Evolutionary conservation across 176 grass and related monocot genomes (phyloP).

Genomic region (Luzula sylvatica): DNA sequence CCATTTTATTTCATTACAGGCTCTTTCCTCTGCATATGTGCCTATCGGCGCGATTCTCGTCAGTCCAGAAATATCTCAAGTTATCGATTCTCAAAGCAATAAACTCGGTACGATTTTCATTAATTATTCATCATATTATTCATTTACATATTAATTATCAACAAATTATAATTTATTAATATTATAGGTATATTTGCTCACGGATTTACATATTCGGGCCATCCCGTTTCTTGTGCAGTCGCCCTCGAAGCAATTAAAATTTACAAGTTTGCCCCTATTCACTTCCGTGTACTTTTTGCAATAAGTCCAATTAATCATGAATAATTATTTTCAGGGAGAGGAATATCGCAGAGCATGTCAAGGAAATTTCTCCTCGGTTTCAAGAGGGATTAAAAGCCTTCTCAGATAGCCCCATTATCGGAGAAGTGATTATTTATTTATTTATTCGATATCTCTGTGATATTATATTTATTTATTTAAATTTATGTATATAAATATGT

Average conservation of each 20-base stretch:
- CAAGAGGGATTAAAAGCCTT: constrained; percentile 70
- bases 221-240: constrained; percentile 84
- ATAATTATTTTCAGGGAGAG: constrained; percentile 50
- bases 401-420: constrained; percentile 70
- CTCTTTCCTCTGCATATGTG: constrained; percentile 89
- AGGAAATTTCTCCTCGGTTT: constrained; percentile 50
- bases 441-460: constrained; percentile 2
- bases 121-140: too few species aligned
- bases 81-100: constrained; percentile 92
- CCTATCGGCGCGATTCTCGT: constrained; percentile 85
- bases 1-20: constrained; percentile 43
- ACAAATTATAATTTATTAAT: constrained; percentile 1
- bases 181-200: constrained; percentile 79
- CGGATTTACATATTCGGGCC: constrained; percentile 92
- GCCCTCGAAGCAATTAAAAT: constrained; percentile 85
- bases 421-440: constrained; percentile 55
- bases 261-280: constrained; percentile 44
- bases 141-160: too few species aligned
- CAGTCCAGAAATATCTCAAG: constrained; percentile 80
- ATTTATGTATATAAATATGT: too few species aligned
- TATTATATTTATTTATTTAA: background rate
- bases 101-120: constrained; percentile 56
- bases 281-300: too few species aligned
- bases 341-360: constrained; percentile 72
- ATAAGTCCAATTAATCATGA: too few species aligned